Evolutionary conservation across 2,329 filamentous ascomycete species (phyloP).

Genomic region (Arachnopeziza araneosa): DNA sequence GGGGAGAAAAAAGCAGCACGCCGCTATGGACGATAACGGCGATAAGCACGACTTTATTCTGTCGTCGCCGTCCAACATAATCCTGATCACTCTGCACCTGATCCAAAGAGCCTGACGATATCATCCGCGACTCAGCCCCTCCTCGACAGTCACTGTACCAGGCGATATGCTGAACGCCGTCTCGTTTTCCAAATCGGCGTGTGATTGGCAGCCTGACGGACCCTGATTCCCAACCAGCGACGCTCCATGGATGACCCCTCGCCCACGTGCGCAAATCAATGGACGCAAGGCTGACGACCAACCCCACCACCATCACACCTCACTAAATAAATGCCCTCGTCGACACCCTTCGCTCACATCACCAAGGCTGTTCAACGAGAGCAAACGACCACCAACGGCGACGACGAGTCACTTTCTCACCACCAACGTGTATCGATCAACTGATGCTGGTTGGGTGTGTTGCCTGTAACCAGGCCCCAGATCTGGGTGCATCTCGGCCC

Average conservation of each 20-base stretch:
- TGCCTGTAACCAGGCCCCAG: not conserved
- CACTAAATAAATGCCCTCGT: not conserved
- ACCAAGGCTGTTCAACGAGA: not conserved
- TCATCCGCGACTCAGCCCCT: not conserved
- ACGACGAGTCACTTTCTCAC: not conserved
- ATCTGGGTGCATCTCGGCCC: not conserved
- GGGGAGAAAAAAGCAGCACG: not conserved
- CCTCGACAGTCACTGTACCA: not conserved
- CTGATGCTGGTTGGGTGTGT: slow-evolving; percentile 4
- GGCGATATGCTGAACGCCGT: not conserved
- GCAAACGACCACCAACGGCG: too few species aligned
- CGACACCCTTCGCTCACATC: not conserved
- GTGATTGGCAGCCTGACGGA: slow-evolving; percentile 6
- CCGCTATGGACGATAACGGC: not conserved
- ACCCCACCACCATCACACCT: not conserved
- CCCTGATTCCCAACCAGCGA: not conserved
- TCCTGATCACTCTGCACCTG: not conserved
- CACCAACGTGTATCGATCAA: slow-evolving; percentile 20
- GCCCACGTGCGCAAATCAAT: slow-evolving; percentile 14
- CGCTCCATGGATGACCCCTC: not conserved
- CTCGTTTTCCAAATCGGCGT: slow-evolving; percentile 5
- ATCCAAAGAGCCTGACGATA: not conserved
- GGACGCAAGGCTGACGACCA: slow-evolving; percentile 13
- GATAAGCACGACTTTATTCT: not conserved
- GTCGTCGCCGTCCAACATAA: not conserved